A percentile compares a stretch with the other conserved stretches of the same genome.
Conservation (phyloP, 345 rosid species). For the Physaria fendleri region DNA sequence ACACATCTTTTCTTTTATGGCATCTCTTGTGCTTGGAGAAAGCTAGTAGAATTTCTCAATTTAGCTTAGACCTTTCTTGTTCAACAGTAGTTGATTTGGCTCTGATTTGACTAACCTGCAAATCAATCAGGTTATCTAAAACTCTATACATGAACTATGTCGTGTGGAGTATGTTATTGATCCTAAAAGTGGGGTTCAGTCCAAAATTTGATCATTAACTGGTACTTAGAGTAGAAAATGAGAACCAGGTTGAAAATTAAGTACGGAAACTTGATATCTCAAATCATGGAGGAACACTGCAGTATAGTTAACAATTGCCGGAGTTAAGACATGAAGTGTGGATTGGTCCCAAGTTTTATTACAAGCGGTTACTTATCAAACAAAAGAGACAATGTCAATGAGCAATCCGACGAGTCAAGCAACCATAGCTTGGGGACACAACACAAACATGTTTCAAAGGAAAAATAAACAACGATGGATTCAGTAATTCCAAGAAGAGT, state of each 20-base stretch:
- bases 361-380: background rate
- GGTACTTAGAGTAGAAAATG: background rate
- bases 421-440: conserved; percentile 6
- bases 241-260: background rate
- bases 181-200: no score
- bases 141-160: no score
- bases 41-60: background rate
- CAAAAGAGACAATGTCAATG: background rate
- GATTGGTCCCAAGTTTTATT: conserved; percentile 11
- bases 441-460: conserved; percentile 6
- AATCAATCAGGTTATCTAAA: no score
- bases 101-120: background rate
- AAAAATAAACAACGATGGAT: background rate
- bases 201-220: no score
- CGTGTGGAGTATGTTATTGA: no score
- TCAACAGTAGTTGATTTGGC: background rate
- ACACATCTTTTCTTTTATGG: background rate
- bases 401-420: conserved; percentile 16
- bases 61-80: background rate
- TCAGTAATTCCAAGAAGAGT: conserved; percentile 2
- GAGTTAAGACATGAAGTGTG: background rate
- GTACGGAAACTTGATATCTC: background rate
- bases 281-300: background rate
- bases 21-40: background rate
- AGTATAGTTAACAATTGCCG: background rate